Evolutionary conservation across 2,329 filamentous ascomycete species (phyloP).

Genomic region (Pestalotiopsis sp.): DNA sequence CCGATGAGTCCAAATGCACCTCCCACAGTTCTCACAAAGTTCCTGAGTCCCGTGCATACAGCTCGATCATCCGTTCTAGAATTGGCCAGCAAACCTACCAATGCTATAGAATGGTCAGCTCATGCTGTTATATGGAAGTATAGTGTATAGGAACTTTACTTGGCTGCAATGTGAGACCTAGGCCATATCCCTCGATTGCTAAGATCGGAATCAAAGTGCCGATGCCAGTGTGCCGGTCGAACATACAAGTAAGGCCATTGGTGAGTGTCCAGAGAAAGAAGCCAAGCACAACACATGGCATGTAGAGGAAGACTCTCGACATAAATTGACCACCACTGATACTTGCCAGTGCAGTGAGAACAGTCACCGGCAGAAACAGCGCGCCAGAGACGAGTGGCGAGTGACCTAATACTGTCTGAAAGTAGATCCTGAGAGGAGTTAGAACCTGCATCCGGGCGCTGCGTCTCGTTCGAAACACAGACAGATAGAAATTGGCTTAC

Average conservation of each 20-base stretch:
- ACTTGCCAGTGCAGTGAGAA: not conserved
- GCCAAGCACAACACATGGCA: not conserved
- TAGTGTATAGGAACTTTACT: not conserved
- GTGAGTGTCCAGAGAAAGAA: not conserved
- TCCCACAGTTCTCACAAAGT: constrained; percentile 4
- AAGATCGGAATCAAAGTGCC: not conserved
- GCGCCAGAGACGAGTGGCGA: not conserved
- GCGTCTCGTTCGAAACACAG: no score
- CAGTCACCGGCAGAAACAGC: not conserved
- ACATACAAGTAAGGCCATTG: not conserved
- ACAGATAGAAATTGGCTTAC: not conserved
- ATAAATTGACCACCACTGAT: not conserved
- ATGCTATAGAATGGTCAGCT: not conserved
- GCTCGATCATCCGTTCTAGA: not conserved
- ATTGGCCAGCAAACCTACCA: not conserved
- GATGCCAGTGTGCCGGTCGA: not conserved
- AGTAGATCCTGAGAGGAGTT: not conserved
- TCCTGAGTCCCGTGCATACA: not conserved
- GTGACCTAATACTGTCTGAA: not conserved
- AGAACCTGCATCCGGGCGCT: no score
- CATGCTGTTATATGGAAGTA: not conserved
- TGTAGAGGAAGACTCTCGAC: not conserved
- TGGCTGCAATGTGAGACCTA: not conserved
- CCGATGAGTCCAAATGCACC: not conserved
- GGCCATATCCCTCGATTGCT: not conserved